A percentile compares a stretch with the other conserved stretches of the same genome.
Conservation (phyloP, 306 rosid genomes). For the Quercus alba region DNA sequence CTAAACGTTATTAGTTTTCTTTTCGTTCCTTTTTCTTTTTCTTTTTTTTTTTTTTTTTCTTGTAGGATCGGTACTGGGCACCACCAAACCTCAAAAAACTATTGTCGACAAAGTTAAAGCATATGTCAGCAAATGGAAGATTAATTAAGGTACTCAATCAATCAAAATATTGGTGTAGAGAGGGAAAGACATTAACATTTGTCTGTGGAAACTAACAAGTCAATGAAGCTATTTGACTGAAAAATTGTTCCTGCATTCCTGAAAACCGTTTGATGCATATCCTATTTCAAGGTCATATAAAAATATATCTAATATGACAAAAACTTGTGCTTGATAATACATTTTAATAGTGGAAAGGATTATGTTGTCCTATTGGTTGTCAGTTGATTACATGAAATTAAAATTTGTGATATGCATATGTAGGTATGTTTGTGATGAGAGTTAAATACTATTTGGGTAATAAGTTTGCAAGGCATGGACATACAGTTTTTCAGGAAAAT, state of each 20-base stretch:
- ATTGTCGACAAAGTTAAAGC: conserved; percentile 73
- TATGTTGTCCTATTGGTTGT: conserved; percentile 2
- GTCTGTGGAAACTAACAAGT: conserved; percentile 16
- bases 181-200: background rate
- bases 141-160: conserved; percentile 63
- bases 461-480: conserved; percentile 8
- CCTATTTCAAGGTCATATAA: conserved; percentile 11
- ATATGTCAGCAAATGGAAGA: conserved; percentile 72
- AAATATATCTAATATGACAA: conserved; percentile 8
- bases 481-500: conserved; percentile 1
- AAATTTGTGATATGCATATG: conserved; percentile 13
- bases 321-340: background rate
- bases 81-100: conserved; percentile 77
- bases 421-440: conserved; percentile 1
- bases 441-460: conserved; percentile 10
- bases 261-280: background rate
- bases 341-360: background rate
- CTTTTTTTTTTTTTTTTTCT: background rate
- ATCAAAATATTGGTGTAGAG: conserved; percentile 9
- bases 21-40: too few species aligned
- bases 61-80: conserved; percentile 72
- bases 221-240: conserved; percentile 7
- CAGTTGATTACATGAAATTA: background rate
- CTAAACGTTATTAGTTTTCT: conserved; percentile 15
- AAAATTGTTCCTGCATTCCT: conserved; percentile 4